Evolutionary conservation across 2,329 filamentous ascomycete species (phyloP), one percentile per base, ranked within the genome.

Genomic region (Colletotrichum sp.): DNA sequence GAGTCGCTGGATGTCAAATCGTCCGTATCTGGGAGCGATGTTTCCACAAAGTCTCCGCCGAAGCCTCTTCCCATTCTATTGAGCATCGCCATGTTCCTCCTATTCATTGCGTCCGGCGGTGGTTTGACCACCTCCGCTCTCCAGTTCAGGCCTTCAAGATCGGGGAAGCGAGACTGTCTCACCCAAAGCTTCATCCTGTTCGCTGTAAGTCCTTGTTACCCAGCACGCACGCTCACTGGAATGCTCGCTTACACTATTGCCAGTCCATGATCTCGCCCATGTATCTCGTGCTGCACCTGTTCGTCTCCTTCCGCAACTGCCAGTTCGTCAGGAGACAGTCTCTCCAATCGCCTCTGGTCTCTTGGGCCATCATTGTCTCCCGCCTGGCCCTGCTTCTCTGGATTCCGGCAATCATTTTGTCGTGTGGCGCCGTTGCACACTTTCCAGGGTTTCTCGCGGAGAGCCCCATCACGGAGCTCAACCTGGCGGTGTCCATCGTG

Each of bases 271-370:
- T 84, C 13, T 80, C 81, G 0, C 69, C 84, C 2, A 71, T 82
- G 18, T 85, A 85, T 69, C 76, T 84, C 44, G 65, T 71, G n/a
- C 75, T 84, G 5, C 81, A 85, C 62, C 15, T 82, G n/a, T 65
- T 80, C 12, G 81, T 83, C 0, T 79, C 83, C 2, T 77, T 76
- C 21, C 78, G 78, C 5, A 79, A 80, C 12, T 77, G 79, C 36
- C 66, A 76, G 10, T 78, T 81, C 52, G 68, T 78, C 30, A 79
- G 79, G 16, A 68, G 74, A 3, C 80, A 80, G 10, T 71, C 79
- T 4, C 76, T 80, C 15, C 80, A 81, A n/a, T 79, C 82, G 21
- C 81, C 81, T 8, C 78, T 85, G 9, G 82, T 85, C 44, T 81
- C 83, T 9, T 81, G 79, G 72, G 78, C 80, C 36, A 75, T 81